phyloP scores from a whole-genome alignment of 495 filamentous ascomycete genomes.

The Clavariopsis aquatica region DNA sequence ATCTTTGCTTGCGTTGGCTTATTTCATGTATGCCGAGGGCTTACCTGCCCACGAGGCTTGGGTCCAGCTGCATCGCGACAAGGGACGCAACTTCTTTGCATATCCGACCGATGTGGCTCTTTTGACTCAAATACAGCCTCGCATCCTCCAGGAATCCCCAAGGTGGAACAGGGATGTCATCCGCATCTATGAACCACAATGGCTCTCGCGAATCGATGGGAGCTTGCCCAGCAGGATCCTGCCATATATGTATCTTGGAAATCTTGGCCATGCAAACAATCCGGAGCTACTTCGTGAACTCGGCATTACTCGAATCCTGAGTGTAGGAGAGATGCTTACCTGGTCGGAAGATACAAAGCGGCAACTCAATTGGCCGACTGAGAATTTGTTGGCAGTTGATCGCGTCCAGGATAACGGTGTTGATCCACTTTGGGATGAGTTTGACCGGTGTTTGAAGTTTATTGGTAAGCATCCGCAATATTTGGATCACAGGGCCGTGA shows the following conservation, averaged over 20 bases:
- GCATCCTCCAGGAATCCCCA: constrained; percentile 62
- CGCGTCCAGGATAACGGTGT: constrained; percentile 96
- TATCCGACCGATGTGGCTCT: constrained; percentile 87
- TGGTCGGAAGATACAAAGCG: constrained; percentile 67
- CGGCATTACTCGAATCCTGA: constrained; percentile 84
- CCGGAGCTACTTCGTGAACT: constrained; percentile 74
- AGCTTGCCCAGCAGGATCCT: constrained; percentile 85
- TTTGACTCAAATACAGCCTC: constrained; percentile 70
- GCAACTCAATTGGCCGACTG: constrained; percentile 64
- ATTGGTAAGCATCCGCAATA: constrained; percentile 66
- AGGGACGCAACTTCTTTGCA: constrained; percentile 90
- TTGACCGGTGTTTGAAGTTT: constrained; percentile 83
- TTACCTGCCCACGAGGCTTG: constrained; percentile 79
- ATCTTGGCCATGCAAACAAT: constrained; percentile 90
- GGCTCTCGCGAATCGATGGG: constrained; percentile 84
- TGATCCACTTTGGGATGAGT: constrained; percentile 84
- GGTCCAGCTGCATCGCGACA: constrained; percentile 77
- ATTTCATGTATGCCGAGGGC: constrained; percentile 86
- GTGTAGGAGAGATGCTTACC: constrained; percentile 85
- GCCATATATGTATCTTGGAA: constrained; percentile 95
- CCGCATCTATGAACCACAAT: constrained; percentile 60
- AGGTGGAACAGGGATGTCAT: constrained; percentile 29
- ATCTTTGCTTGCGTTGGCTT: constrained; percentile 81
- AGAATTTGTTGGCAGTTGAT: constrained; percentile 76
- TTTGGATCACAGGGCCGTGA: too few relatives aligned